Conservation (phyloP, 2,329 filamentous ascomycete species). For the Incumbomyces lentus region DNA sequence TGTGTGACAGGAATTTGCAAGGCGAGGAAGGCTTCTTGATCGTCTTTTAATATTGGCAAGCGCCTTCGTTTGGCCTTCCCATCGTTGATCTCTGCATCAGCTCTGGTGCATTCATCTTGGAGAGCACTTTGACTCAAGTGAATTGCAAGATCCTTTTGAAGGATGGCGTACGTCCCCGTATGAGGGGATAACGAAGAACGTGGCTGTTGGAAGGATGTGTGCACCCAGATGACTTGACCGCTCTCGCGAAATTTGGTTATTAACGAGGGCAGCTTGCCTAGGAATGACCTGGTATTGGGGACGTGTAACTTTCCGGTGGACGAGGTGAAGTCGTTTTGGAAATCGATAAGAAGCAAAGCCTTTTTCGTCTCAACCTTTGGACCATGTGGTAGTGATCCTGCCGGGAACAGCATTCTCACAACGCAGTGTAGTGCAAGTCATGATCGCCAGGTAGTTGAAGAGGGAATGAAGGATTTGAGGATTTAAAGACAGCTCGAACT, state of each 20-base stretch:
- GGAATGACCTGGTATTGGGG: slow-evolving; percentile 51
- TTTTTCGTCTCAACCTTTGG: slow-evolving; percentile 49
- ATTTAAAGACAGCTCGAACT: too few relatives aligned
- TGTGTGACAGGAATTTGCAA: slow-evolving; percentile 16
- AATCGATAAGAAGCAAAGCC: slow-evolving; percentile 72
- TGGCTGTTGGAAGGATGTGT: slow-evolving; percentile 59
- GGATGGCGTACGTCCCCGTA: slow-evolving; percentile 35
- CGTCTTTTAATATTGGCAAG: slow-evolving; percentile 19
- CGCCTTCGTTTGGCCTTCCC: neutral
- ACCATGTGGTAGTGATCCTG: slow-evolving; percentile 18
- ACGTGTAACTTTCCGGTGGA: slow-evolving; percentile 55
- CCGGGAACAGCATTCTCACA: slow-evolving; percentile 16
- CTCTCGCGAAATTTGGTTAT: slow-evolving; percentile 61
- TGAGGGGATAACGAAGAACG: slow-evolving; percentile 45
- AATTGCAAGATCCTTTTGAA: slow-evolving; percentile 14
- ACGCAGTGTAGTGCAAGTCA: neutral
- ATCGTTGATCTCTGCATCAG: neutral
- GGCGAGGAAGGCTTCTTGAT: slow-evolving; percentile 34
- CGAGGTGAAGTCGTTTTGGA: slow-evolving; percentile 81
- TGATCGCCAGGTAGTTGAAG: too few relatives aligned
- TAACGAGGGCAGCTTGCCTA: slow-evolving; percentile 56
- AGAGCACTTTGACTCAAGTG: neutral
- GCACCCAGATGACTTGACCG: slow-evolving; percentile 74
- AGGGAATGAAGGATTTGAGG: too few relatives aligned
- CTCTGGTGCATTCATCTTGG: neutral